Evolutionary conservation across 1,139 yeast genomes (phyloP).

Genomic region (Arxiozyma slooffiae): DNA sequence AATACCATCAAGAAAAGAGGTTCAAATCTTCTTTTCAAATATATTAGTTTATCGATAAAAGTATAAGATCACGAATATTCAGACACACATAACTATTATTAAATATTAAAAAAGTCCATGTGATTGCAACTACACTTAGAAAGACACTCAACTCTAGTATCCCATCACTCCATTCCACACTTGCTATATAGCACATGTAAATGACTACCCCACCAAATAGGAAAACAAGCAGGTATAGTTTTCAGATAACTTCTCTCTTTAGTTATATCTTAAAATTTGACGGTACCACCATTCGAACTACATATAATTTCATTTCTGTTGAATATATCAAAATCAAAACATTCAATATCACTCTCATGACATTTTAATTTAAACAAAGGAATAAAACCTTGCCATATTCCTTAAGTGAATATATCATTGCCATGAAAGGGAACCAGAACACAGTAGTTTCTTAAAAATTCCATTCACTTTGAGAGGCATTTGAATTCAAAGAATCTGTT

Average conservation of each 20-base stretch:
- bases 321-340: constrained; percentile 68
- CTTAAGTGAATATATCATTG: constrained; percentile 76
- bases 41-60: too few species aligned
- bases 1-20: too few species aligned
- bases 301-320: constrained; percentile 55
- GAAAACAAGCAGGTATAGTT: constrained; percentile 63
- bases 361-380: constrained; percentile 66
- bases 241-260: constrained; percentile 41
- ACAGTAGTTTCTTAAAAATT: constrained; percentile 62
- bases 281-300: constrained; percentile 76
- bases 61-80: too few species aligned
- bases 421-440: constrained; percentile 83
- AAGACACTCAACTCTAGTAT: too few species aligned
- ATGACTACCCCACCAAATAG: constrained; percentile 79
- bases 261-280: constrained; percentile 76
- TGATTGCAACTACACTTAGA: too few species aligned
- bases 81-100: too few species aligned
- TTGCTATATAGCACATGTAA: too few species aligned
- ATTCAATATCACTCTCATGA: constrained; percentile 76
- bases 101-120: too few species aligned
- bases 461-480: constrained; percentile 94
- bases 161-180: too few species aligned
- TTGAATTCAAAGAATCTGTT: constrained; percentile 91
- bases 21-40: too few species aligned
- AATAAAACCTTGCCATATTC: constrained; percentile 65